Evolutionary conservation across 2,329 filamentous ascomycete species (phyloP).

Genomic region (Cadophora sp.): DNA sequence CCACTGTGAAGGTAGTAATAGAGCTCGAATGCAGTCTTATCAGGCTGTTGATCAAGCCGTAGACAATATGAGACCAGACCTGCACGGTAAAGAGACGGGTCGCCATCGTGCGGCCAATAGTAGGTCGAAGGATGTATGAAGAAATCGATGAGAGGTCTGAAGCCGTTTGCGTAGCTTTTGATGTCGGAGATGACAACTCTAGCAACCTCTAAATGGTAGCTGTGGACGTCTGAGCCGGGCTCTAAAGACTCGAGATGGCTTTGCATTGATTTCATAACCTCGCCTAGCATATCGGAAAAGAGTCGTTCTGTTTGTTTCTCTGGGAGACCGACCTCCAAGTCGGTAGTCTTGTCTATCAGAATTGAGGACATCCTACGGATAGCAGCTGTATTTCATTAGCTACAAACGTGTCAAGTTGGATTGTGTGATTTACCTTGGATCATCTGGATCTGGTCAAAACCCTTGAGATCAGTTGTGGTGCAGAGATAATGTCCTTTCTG

Average conservation of each 20-base stretch:
- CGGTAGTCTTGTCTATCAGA: constrained; percentile 26
- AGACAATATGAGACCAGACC: constrained; percentile 41
- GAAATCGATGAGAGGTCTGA: constrained; percentile 39
- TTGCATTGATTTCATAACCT: constrained; percentile 40
- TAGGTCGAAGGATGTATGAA: constrained; percentile 37
- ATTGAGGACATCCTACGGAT: constrained; percentile 32
- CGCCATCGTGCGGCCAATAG: constrained; percentile 42
- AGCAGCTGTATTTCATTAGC: constrained; percentile 16
- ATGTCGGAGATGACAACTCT: constrained; percentile 37
- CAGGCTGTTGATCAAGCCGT: constrained; percentile 32
- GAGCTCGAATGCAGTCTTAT: constrained; percentile 35
- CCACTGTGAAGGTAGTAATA: constrained; percentile 43
- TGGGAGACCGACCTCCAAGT: constrained; percentile 24
- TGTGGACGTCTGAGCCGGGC: constrained; percentile 30
- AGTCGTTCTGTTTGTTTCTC: constrained; percentile 26
- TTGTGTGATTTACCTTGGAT: constrained; percentile 23
- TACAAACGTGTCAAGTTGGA: neutral
- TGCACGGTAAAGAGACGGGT: constrained; percentile 42
- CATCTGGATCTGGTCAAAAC: constrained; percentile 18
- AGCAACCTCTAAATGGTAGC: constrained; percentile 36
- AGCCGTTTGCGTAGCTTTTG: constrained; percentile 38
- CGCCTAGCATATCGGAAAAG: constrained; percentile 37
- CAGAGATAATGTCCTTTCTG: constrained; percentile 28
- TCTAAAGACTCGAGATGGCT: constrained; percentile 34
- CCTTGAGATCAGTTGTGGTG: constrained; percentile 11